Evolutionary conservation across 257 asterid genomes (phyloP).

Genomic region (Gardenia jasminoides): DNA sequence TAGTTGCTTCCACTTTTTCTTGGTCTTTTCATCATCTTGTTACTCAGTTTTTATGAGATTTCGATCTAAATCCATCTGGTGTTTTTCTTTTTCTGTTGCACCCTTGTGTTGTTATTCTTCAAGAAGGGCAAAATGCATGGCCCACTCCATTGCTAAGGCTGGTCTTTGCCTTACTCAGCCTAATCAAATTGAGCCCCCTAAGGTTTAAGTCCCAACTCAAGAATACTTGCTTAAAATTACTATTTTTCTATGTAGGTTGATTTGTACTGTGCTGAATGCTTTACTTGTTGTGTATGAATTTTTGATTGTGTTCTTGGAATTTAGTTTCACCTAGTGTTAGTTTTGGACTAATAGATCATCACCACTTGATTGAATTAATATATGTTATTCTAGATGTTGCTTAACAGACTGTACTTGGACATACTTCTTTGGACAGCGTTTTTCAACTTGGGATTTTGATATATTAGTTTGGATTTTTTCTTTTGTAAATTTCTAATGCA

Average conservation of each 20-base stretch:
- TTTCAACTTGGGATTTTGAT: background rate
- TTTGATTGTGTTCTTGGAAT: background rate
- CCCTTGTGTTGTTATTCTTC: conserved; percentile 23
- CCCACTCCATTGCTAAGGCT: conserved; percentile 40
- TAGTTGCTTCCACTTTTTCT: conserved; percentile 15
- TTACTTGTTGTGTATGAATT: too few species aligned
- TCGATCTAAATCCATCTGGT: conserved; percentile 23
- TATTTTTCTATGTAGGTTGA: background rate
- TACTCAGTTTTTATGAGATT: conserved; percentile 32
- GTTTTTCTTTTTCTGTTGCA: conserved; percentile 25
- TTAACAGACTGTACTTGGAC: background rate
- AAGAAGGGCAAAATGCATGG: conserved; percentile 39
- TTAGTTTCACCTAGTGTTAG: background rate
- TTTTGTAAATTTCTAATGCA: background rate
- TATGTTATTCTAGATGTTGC: background rate
- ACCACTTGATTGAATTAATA: background rate
- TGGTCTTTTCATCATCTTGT: background rate
- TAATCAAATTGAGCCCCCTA: conserved; percentile 31
- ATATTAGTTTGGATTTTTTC: background rate
- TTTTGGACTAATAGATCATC: too few species aligned
- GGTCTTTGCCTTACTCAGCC: conserved; percentile 52
- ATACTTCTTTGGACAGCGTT: background rate
- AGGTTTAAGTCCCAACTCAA: conserved; percentile 20
- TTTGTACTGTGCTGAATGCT: background rate
- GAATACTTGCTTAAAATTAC: background rate